Evolutionary conservation across 2,329 filamentous ascomycete genomes (phyloP), one percentile per base, ranked within the genome.

Genomic region (Pseudogymnoascus verrucosus): DNA sequence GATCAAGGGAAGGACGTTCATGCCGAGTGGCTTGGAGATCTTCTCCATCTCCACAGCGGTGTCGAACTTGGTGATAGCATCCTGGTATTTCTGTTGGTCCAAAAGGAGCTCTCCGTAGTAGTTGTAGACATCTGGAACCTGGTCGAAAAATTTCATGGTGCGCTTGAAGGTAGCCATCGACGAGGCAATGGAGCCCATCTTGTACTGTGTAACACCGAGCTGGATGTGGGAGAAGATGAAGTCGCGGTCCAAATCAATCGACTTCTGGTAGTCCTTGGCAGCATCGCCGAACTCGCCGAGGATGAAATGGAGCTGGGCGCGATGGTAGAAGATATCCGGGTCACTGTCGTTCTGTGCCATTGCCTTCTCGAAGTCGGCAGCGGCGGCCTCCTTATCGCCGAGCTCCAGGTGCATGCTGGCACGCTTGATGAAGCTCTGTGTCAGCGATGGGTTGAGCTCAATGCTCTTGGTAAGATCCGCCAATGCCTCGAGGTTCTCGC

Each of bases 161-260:
- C 93, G 85, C 71, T 93, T 87, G 87, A 99, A 98, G 5, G 95
- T 99, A 37, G 95, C 93, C 92, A 98, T 98, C 57, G 93, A 96
- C 7, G 93, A 97, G 6, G 95, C 95, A 64, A 99, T 90, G 31
- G 91, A 96, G 69, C 95, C 95, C 89, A 98, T 96, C 87, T 99
- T 99, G 83, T 99, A 99, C 78, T 99, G 95, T 60, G 95, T 99
- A 62, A 99, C 95, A 76, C 95, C 95, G 47, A 99, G 90, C 78
- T 99, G 95, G 73, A 99, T 99, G 79, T 99, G 95, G 6, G 93
- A 98, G 84, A 96, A 99, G 80, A 99, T 99, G 78, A 99, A 99
- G 69, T 91, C 88, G 70, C 87, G 85, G 80, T 99, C 95, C 31
- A 99, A 84, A 71, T 99, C 95, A 72, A 99, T 99, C 2, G 95